A percentile compares a stretch with the other conserved stretches of the same genome.
These are phyloP conservation scores for Coleophoma eucalyptorum DNA, from an alignment of 2,329 filamentous ascomycete species.

Conservation along the genomic window DNA sequence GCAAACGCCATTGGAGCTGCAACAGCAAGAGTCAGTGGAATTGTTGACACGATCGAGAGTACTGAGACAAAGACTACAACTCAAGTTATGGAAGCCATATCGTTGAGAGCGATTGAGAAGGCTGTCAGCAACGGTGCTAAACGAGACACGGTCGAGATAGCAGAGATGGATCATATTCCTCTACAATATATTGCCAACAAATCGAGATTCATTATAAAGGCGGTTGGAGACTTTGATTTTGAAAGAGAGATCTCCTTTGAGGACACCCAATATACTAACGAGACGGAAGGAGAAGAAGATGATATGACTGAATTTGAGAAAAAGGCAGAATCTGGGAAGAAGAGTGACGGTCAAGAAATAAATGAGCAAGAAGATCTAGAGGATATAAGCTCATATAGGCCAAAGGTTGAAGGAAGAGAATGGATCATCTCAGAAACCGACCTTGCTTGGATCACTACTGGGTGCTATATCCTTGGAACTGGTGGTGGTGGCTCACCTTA, in stretches of 20 bases:
- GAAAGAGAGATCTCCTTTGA: conserved; percentile 24
- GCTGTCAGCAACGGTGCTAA: conserved; percentile 9
- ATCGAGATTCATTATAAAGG: conserved; percentile 52
- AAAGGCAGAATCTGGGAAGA: conserved; percentile 6
- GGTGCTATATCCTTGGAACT: conserved; percentile 57
- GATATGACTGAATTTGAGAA: conserved; percentile 25
- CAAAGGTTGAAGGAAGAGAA: conserved; percentile 39
- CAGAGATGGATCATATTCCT: conserved; percentile 14
- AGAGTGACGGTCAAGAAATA: background rate
- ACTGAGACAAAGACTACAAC: conserved; percentile 6
- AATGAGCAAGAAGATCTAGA: conserved; percentile 9
- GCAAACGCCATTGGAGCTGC: conserved; percentile 58
- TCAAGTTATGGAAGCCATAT: conserved; percentile 7
- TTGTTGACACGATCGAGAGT: conserved; percentile 13
- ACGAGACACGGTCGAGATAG: conserved; percentile 10
- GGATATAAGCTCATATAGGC: conserved; percentile 39
- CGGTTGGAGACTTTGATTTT: conserved; percentile 54
- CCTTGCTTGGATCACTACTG: conserved; percentile 48
- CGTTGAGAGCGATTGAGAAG: conserved; percentile 4
- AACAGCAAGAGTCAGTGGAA: conserved; percentile 30
- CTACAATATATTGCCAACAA: conserved; percentile 22
- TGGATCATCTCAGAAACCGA: conserved; percentile 56
- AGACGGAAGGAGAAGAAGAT: conserved; percentile 1
- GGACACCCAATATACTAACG: background rate
- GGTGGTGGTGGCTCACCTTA: conserved; percentile 56